Evolutionary conservation across 306 rosid genomes (phyloP).

Genomic region (Trichosanthes truncata): DNA sequence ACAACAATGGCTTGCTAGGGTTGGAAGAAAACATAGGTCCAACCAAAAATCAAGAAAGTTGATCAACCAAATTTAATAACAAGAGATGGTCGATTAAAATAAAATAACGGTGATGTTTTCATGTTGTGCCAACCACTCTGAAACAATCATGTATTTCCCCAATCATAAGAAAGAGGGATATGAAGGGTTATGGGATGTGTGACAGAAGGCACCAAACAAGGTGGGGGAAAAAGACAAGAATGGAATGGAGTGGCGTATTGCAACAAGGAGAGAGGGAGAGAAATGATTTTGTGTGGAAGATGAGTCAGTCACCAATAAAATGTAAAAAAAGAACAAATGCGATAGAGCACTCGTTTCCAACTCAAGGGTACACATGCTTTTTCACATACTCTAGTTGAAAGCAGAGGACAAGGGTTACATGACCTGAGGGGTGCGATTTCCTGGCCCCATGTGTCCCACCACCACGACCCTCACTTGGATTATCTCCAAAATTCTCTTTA

Average conservation of each 20-base stretch:
- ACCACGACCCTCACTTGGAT: background rate
- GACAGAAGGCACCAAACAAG: conserved; percentile 8
- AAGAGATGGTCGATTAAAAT: background rate
- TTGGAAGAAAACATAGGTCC: background rate
- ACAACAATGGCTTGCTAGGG: background rate
- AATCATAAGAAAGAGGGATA: background rate
- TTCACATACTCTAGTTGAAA: conserved; percentile 1
- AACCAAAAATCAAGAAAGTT: background rate
- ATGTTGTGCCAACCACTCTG: conserved; percentile 2
- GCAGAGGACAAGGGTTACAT: background rate
- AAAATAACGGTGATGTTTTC: background rate
- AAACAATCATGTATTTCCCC: conserved; percentile 3
- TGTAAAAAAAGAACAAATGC: conserved; percentile 33
- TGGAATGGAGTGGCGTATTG: background rate
- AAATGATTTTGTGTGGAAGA: conserved; percentile 41
- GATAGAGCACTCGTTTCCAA: conserved; percentile 19
- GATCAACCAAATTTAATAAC: background rate
- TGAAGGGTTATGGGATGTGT: conserved; percentile 6
- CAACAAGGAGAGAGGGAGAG: conserved; percentile 8
- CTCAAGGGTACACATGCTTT: conserved; percentile 7
- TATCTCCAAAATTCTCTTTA: background rate
- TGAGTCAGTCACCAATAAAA: conserved; percentile 39
- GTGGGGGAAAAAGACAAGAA: conserved; percentile 3
- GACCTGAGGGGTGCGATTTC: background rate
- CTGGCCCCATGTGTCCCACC: conserved; percentile 8